Percentiles rank a stretch among this genome's conserved stretches.
These are phyloP conservation scores for Cladosporium sp. DNA, from an alignment of 2,329 filamentous ascomycete species.

Conservation along the genomic window DNA sequence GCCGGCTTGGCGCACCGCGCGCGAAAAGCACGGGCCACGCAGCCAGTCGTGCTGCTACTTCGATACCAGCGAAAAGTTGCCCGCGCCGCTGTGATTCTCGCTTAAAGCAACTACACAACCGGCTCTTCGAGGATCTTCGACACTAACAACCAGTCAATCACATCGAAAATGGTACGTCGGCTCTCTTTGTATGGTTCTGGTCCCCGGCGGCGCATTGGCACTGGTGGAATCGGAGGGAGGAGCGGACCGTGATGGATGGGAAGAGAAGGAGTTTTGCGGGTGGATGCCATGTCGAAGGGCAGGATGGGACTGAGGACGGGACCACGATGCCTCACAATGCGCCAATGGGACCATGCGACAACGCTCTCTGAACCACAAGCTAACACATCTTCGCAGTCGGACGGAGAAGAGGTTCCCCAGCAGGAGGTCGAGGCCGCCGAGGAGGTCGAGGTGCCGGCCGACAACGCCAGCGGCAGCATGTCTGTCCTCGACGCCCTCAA, in stretches of 20 bases:
- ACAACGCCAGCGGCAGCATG: slow-evolving; percentile 74
- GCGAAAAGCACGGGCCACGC: slow-evolving; percentile 2
- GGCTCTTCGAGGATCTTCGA: slow-evolving; percentile 15
- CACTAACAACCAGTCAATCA: slow-evolving; percentile 12
- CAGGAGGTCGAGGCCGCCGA: slow-evolving; percentile 64
- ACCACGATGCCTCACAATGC: neutral
- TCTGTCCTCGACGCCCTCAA: slow-evolving; percentile 97
- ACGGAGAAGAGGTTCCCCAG: slow-evolving; percentile 99
- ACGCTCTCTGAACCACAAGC: neutral
- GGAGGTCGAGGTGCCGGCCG: slow-evolving; percentile 94
- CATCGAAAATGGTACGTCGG: slow-evolving; percentile 12
- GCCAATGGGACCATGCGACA: neutral
- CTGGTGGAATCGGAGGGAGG: neutral
- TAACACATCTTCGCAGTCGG: slow-evolving; percentile 60
- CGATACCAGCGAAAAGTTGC: slow-evolving; percentile 7
- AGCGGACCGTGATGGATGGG: neutral
- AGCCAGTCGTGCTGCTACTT: slow-evolving; percentile 1
- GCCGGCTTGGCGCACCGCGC: neutral
- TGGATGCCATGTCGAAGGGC: neutral
- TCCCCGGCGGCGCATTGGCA: slow-evolving; percentile 5
- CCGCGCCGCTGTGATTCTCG: neutral
- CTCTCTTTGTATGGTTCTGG: neutral
- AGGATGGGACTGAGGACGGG: neutral
- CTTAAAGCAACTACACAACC: slow-evolving; percentile 1
- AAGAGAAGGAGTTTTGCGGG: neutral